Evolutionary conservation across 768 basidiomycete species (phyloP).

Genomic region (Wakefieldia striispora): DNA sequence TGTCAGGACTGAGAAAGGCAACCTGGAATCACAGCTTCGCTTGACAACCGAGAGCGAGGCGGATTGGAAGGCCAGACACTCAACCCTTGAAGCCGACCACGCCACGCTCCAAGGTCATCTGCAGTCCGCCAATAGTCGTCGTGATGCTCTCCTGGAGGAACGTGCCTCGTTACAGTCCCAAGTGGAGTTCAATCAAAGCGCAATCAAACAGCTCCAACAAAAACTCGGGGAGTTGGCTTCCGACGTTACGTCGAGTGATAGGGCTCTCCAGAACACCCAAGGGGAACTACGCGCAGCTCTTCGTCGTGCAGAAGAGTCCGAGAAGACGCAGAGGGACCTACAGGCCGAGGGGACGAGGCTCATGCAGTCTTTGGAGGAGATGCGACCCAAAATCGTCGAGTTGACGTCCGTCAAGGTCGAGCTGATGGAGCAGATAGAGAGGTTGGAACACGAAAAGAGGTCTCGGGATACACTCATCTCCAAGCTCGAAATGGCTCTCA

Average conservation of each 20-base stretch:
- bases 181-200: conserved; percentile 42
- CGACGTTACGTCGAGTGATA: conserved; percentile 50
- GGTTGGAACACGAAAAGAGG: conserved; percentile 51
- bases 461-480: conserved; percentile 57
- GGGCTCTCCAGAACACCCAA: conserved; percentile 59
- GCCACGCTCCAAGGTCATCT: conserved; percentile 42
- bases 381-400: conserved; percentile 82
- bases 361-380: conserved; percentile 80
- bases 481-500: conserved; percentile 58
- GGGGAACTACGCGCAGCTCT: conserved; percentile 63
- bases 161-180: conserved; percentile 49
- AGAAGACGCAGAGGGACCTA: conserved; percentile 65
- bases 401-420: conserved; percentile 71
- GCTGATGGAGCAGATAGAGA: conserved; percentile 61
- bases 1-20: conserved; percentile 62
- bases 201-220: conserved; percentile 54
- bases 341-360: conserved; percentile 77
- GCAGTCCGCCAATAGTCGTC: conserved; percentile 42
- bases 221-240: conserved; percentile 55
- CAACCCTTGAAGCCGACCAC: conserved; percentile 44
- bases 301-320: conserved; percentile 73
- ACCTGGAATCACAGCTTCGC: conserved; percentile 47
- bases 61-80: conserved; percentile 48
- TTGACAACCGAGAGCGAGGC: conserved; percentile 41
- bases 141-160: conserved; percentile 47